Evolutionary conservation across 176 grass and related monocot genomes (phyloP).

Genomic region (Puccinellia tenuiflora): DNA sequence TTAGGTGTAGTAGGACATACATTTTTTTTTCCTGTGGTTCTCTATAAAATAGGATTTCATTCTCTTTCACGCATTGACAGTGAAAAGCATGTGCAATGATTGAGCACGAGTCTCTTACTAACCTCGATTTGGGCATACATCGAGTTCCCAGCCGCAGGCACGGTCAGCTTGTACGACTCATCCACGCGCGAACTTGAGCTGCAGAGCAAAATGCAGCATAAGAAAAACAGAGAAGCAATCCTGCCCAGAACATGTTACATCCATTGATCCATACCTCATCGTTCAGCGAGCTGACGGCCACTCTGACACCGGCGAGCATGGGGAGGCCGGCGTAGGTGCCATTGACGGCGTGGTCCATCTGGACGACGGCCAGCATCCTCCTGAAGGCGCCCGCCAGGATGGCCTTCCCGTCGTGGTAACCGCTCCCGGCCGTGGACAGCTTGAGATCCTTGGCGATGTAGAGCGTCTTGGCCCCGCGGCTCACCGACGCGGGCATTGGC

Average conservation of each 20-base stretch:
- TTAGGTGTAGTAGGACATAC: too few relatives aligned
- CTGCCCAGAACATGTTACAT: not conserved
- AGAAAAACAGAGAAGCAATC: not conserved
- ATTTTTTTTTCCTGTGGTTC: too few relatives aligned
- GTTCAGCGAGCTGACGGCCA: conserved; percentile 42
- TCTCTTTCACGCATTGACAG: too few relatives aligned
- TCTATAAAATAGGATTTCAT: too few relatives aligned
- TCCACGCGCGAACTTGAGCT: conserved; percentile 78
- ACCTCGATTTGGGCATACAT: conserved; percentile 77
- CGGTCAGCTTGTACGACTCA: conserved; percentile 70
- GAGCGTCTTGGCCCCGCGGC: conserved; percentile 45
- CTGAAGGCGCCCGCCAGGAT: conserved; percentile 65
- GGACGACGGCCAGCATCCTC: conserved; percentile 58
- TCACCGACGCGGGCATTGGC: conserved; percentile 73
- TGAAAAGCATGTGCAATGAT: too few relatives aligned
- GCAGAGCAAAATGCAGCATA: too few relatives aligned
- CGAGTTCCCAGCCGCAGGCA: conserved; percentile 48
- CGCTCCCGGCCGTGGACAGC: conserved; percentile 62
- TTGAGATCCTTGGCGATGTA: conserved; percentile 54
- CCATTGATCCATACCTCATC: conserved; percentile 52
- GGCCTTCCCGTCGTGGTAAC: conserved; percentile 51
- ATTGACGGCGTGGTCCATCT: conserved; percentile 48
- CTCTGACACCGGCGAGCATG: conserved; percentile 46
- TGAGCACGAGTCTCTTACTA: not conserved
- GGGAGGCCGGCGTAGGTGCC: conserved; percentile 25